Conservation (phyloP, 345 rosid genomes). For the Pistacia vera region DNA sequence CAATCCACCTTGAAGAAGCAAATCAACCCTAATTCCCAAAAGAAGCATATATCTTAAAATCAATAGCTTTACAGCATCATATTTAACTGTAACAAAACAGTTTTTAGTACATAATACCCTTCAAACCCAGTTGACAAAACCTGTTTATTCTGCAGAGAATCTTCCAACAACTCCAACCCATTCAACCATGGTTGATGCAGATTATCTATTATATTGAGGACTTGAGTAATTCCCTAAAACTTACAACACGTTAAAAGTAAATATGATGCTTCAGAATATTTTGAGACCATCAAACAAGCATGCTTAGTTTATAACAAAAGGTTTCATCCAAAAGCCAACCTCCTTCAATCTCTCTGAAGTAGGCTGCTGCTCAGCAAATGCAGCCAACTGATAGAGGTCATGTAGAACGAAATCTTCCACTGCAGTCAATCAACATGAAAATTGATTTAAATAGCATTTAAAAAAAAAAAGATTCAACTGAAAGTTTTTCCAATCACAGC, state of each 20-base stretch:
- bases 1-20: slow-evolving; percentile 69
- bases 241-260: neutral
- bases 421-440: slow-evolving; percentile 17
- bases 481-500: neutral
- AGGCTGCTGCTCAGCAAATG: slow-evolving; percentile 41
- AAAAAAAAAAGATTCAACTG: neutral
- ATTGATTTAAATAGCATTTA: neutral
- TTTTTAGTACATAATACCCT: slow-evolving; percentile 37
- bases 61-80: neutral
- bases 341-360: slow-evolving; percentile 47
- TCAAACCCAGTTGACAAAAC: slow-evolving; percentile 60
- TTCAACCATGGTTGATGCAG: slow-evolving; percentile 58
- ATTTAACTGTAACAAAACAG: neutral
- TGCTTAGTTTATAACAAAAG: neutral
- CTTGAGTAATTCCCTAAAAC: slow-evolving; percentile 51
- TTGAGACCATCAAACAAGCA: neutral
- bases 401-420: slow-evolving; percentile 65
- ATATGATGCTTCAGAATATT: neutral
- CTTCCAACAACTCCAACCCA: slow-evolving; percentile 62
- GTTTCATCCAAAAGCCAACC: slow-evolving; percentile 30
- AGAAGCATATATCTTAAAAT: neutral
- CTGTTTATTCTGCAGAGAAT: slow-evolving; percentile 44
- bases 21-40: slow-evolving; percentile 54
- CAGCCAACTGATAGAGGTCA: slow-evolving; percentile 50
- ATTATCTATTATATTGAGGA: slow-evolving; percentile 49